Percentiles rank a stretch among this genome's conserved stretches.
These are phyloP conservation scores for Tricholoma hemisulphureum DNA, from an alignment of 768 basidiomycete genomes.

Conservation along the genomic window DNA sequence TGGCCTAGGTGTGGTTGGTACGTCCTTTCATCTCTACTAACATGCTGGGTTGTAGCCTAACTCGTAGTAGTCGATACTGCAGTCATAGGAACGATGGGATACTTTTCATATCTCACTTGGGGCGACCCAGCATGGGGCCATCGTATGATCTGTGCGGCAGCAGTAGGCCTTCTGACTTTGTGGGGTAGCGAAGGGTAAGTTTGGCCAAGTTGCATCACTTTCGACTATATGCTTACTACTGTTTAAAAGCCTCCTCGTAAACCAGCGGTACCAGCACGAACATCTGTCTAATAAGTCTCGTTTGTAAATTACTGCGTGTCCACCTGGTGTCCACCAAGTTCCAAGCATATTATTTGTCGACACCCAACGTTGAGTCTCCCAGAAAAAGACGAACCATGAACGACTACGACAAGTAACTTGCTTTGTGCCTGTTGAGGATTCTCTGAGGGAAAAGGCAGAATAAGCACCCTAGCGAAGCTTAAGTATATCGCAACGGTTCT, in stretches of 20 bases:
- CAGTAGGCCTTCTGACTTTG: constrained; percentile 57
- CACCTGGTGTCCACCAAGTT: no score
- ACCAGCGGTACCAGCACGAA: background rate
- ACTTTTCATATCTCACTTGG: constrained; percentile 66
- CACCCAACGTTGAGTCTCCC: no score
- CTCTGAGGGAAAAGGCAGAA: no score
- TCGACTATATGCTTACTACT: background rate
- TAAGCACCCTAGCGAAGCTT: no score
- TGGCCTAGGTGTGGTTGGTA: constrained; percentile 66
- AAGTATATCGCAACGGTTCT: no score
- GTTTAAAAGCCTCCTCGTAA: background rate
- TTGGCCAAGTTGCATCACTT: background rate
- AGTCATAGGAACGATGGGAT: constrained; percentile 61
- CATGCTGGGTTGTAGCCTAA: background rate
- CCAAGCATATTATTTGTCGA: no score
- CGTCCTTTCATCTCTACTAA: constrained; percentile 19
- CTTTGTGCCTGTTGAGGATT: no score
- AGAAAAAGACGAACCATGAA: no score
- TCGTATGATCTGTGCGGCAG: constrained; percentile 53
- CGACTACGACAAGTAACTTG: no score
- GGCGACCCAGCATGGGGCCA: constrained; percentile 63
- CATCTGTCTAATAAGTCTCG: background rate
- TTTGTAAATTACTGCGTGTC: no score
- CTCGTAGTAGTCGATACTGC: constrained; percentile 55
- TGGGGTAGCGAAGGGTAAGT: constrained; percentile 69